Evolutionary conservation across 345 rosid species (phyloP).

Genomic region (Hibiscus trionum): DNA sequence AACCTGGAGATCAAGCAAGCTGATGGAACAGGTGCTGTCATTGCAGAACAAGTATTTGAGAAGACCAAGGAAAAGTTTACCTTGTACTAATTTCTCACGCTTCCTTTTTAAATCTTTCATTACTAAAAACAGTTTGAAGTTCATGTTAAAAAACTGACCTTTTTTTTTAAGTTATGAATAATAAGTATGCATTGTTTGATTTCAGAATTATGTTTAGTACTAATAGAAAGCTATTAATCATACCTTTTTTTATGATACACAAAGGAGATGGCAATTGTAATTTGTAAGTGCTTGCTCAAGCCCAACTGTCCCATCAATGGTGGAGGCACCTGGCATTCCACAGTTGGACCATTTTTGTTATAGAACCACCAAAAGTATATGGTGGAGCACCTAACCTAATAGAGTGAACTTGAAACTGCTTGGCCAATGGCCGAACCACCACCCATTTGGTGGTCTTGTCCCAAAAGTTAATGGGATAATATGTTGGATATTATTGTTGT

Average conservation of each 20-base stretch:
- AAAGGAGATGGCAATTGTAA: neutral
- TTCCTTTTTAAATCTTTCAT: neutral
- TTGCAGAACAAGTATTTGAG: slow-evolving; percentile 91
- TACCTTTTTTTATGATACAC: too few relatives aligned
- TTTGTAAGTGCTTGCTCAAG: neutral
- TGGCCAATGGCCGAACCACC: neutral
- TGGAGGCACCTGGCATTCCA: neutral
- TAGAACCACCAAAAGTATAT: too few relatives aligned
- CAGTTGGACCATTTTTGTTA: too few relatives aligned
- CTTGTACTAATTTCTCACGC: slow-evolving; percentile 41
- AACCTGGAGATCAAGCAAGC: slow-evolving; percentile 71
- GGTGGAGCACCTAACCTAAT: neutral
- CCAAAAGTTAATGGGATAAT: too few relatives aligned
- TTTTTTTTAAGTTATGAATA: neutral
- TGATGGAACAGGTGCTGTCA: slow-evolving; percentile 60
- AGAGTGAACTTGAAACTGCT: neutral
- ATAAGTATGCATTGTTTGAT: slow-evolving; percentile 2
- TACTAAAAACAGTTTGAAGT: neutral
- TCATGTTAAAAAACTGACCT: neutral
- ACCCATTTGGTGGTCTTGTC: too few relatives aligned
- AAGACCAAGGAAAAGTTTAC: slow-evolving; percentile 74
- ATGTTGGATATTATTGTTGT: too few relatives aligned
- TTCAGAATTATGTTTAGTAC: neutral
- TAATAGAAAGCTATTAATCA: neutral
- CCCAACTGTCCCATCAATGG: neutral